phyloP scores from a whole-genome alignment of 768 basidiomycete genomes.

The Chalciporus piperatus region DNA sequence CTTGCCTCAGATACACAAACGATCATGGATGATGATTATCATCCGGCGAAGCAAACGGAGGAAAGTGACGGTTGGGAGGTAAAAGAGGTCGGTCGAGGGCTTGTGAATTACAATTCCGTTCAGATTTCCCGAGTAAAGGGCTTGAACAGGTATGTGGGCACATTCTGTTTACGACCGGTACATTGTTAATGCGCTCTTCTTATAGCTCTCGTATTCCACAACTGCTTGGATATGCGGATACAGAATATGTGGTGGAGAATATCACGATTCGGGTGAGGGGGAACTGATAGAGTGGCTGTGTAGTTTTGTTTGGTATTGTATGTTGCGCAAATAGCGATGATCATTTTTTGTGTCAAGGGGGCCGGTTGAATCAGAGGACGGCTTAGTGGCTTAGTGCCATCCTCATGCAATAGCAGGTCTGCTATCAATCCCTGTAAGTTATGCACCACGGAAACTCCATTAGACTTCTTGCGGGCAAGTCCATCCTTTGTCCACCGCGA shows the following conservation, averaged over 20 bases:
- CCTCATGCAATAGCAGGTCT: constrained; percentile 2
- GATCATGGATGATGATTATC: constrained; percentile 32
- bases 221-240: constrained; percentile 89
- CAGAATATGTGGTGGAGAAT: constrained; percentile 96
- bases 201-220: constrained; percentile 75
- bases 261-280: constrained; percentile 71
- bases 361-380: too few species aligned
- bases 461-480: constrained; percentile 68
- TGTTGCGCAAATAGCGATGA: constrained; percentile 11
- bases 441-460: constrained; percentile 83
- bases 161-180: neutral
- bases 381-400: too few species aligned
- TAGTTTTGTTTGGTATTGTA: constrained; percentile 31
- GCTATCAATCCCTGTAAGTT: constrained; percentile 40
- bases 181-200: constrained; percentile 9
- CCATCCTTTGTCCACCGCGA: neutral
- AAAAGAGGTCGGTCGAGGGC: constrained; percentile 88
- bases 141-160: constrained; percentile 72
- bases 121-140: constrained; percentile 90
- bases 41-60: constrained; percentile 30
- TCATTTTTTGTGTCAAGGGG: constrained; percentile 5
- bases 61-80: constrained; percentile 62
- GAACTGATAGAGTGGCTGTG: constrained; percentile 45
- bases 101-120: constrained; percentile 93
- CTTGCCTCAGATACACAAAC: constrained; percentile 21